These are phyloP conservation scores for Lasiodiplodia gonubiensis DNA, from an alignment of 2,329 filamentous ascomycete genomes.

Conservation along the genomic window DNA sequence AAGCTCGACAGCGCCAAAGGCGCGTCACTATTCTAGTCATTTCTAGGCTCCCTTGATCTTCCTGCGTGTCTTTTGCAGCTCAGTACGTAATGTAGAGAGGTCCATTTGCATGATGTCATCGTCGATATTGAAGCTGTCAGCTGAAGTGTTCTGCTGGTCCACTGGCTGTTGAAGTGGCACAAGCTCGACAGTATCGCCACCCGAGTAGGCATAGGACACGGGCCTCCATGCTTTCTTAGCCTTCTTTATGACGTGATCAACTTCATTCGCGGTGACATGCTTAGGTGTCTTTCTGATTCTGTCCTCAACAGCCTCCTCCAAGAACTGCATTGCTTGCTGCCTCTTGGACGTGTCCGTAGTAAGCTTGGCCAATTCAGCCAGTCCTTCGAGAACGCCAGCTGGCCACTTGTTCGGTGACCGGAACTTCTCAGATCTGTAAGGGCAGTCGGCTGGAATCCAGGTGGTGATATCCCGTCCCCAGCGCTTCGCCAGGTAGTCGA, in stretches of 20 bases:
- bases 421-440: neutral
- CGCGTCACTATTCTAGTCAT: neutral
- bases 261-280: neutral
- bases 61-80: neutral
- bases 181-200: too few relatives aligned
- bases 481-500: neutral
- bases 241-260: neutral
- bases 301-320: neutral
- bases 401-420: neutral
- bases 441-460: neutral
- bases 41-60: neutral
- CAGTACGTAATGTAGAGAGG: neutral
- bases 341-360: neutral
- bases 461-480: neutral
- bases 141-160: neutral
- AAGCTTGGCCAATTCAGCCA: neutral
- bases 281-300: neutral
- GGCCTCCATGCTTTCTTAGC: neutral
- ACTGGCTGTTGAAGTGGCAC: neutral
- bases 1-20: neutral
- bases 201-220: fast-evolving
- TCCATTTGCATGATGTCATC: neutral
- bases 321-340: neutral
- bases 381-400: neutral
- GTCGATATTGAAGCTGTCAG: neutral